These are phyloP conservation scores for Pythium pyrilobum DNA, from an alignment of 352 stramenopile genomes.

Conservation along the genomic window DNA sequence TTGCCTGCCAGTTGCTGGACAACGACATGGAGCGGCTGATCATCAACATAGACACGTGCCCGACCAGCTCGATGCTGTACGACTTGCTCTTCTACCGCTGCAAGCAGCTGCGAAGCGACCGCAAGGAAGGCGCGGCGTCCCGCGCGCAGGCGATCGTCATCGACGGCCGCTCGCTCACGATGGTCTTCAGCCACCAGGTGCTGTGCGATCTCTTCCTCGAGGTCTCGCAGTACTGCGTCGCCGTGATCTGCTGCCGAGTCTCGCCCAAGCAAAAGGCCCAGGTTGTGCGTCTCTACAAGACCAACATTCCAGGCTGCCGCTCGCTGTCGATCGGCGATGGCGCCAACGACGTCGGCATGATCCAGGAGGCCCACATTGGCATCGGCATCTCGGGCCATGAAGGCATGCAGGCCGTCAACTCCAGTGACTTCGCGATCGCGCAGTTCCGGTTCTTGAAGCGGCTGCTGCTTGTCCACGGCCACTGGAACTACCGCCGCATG, in stretches of 20 bases:
- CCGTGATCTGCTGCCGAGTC: conserved; percentile 89
- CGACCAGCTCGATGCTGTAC: conserved; percentile 49
- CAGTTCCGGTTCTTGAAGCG: conserved; percentile 97
- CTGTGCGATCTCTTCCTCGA: conserved; percentile 82
- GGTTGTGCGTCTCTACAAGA: conserved; percentile 84
- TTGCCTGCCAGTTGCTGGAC: conserved; percentile 93
- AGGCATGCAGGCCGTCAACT: conserved; percentile 98
- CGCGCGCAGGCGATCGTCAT: conserved; percentile 63
- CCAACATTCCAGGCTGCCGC: conserved; percentile 74
- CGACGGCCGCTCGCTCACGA: conserved; percentile 61
- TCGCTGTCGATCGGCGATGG: conserved; percentile 97
- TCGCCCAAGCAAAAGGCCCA: conserved; percentile 92
- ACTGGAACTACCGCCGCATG: conserved; percentile 98
- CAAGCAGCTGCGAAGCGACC: conserved; percentile 31
- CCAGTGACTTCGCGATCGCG: conserved; percentile 96
- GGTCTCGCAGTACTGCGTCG: conserved; percentile 74
- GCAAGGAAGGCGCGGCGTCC: conserved; percentile 15
- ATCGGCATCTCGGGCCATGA: conserved; percentile 98
- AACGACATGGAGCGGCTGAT: conserved; percentile 93
- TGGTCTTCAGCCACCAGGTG: conserved; percentile 69
- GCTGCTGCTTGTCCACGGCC: conserved; percentile 96
- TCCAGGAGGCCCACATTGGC: conserved; percentile 98
- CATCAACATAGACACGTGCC: conserved; percentile 64
- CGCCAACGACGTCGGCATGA: conserved; percentile 99
- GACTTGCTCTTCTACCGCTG: conserved; percentile 51